phyloP scores from a whole-genome alignment of 2,329 filamentous ascomycete genomes.

The Beauveria medogensis region DNA sequence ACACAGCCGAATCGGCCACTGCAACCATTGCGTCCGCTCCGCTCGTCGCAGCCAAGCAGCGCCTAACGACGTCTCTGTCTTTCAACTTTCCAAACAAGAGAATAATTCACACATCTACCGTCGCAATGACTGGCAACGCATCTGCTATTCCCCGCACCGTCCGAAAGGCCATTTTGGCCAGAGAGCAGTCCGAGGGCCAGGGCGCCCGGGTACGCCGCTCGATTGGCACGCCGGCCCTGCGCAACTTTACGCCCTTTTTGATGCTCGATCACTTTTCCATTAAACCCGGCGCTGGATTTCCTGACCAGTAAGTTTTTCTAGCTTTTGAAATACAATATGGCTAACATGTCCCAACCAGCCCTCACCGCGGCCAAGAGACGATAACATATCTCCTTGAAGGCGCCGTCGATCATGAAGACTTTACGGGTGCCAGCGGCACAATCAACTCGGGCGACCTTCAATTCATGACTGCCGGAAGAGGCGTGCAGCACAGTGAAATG shows the following conservation, averaged over 20 bases:
- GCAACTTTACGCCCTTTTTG: slow-evolving; percentile 84
- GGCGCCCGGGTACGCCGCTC: slow-evolving; percentile 81
- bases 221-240: slow-evolving; percentile 74
- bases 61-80: neutral
- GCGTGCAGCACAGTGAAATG: slow-evolving; percentile 96
- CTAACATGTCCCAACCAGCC: slow-evolving; percentile 20
- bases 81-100: neutral
- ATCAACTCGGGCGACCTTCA: slow-evolving; percentile 85
- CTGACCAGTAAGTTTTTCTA: slow-evolving; percentile 55
- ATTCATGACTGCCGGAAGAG: slow-evolving; percentile 92
- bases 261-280: slow-evolving; percentile 94
- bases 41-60: neutral
- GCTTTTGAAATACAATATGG: neutral
- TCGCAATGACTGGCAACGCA: neutral
- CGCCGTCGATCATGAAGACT: slow-evolving; percentile 86
- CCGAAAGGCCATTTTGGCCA: slow-evolving; percentile 72
- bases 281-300: slow-evolving; percentile 75
- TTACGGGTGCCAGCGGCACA: slow-evolving; percentile 75
- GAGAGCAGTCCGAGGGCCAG: slow-evolving; percentile 80
- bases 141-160: slow-evolving; percentile 35
- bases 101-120: neutral
- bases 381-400: slow-evolving; percentile 88
- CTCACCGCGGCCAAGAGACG: slow-evolving; percentile 72
- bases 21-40: neutral
- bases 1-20: neutral